These are phyloP conservation scores for Phyllosticta paracitricarpa DNA, from an alignment of 2,329 filamentous ascomycete species.

Conservation along the genomic window DNA sequence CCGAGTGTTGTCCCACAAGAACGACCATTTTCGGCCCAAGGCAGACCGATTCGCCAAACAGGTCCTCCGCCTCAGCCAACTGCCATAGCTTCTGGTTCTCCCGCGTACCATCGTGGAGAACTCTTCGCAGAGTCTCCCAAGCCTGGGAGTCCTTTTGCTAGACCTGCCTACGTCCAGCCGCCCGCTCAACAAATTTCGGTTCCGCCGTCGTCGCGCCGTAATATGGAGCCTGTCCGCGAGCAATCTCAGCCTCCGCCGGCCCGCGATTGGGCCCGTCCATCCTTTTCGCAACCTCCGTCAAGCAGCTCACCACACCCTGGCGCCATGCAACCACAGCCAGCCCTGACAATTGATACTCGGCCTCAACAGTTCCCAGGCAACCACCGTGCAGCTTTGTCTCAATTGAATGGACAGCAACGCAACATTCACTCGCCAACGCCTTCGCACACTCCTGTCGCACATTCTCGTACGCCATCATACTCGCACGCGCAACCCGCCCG, in stretches of 20 bases:
- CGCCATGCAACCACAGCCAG: background rate
- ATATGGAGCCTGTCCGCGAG: background rate
- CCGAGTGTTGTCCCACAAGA: conserved; percentile 4
- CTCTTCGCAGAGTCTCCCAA: conserved; percentile 1
- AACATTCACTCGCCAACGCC: conserved; percentile 7
- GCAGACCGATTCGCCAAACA: conserved; percentile 4
- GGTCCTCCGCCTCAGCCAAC: background rate
- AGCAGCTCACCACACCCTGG: conserved; percentile 6
- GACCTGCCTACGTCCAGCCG: background rate
- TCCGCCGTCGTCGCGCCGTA: conserved; percentile 1
- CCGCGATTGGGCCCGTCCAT: conserved; percentile 1
- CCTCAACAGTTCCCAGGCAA: background rate
- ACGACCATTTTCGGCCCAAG: conserved; percentile 4
- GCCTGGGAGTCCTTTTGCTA: conserved; percentile 3
- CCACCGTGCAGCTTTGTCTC: conserved; percentile 4
- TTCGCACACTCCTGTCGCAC: conserved; percentile 2
- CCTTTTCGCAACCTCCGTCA: conserved; percentile 3
- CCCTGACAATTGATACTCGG: background rate
- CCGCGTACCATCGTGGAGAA: conserved; percentile 1
- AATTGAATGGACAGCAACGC: conserved; percentile 6
- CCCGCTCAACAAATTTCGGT: conserved; percentile 5
- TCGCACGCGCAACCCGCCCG: conserved; percentile 6
- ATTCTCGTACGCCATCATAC: conserved; percentile 7
- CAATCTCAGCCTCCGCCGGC: conserved; percentile 7
- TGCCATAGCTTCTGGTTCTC: conserved; percentile 1